A percentile compares a stretch with the other conserved stretches of the same genome.
Conservation (phyloP, 2,329 filamentous ascomycete genomes). For the Cercospora sojina region DNA sequence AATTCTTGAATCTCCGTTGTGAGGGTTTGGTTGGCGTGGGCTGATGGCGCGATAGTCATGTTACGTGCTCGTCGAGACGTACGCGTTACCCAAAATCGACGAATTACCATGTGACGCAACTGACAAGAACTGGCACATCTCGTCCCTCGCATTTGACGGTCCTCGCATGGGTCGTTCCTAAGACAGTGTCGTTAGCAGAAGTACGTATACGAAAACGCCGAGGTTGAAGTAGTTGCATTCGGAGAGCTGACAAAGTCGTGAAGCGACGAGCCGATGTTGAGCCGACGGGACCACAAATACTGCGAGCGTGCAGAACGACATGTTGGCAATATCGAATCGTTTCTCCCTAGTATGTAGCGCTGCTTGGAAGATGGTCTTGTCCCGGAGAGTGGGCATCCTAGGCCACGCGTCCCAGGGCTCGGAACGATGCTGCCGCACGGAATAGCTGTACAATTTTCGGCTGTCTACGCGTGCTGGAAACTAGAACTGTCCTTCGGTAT, state of each 20-base stretch:
- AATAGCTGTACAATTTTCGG: not conserved
- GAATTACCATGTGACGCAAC: not conserved
- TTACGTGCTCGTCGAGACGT: not conserved
- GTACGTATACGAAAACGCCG: not conserved
- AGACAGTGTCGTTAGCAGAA: not conserved
- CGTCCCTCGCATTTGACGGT: not conserved
- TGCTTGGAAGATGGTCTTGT: not conserved
- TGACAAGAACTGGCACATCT: not conserved
- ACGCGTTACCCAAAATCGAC: not conserved
- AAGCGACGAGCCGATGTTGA: not conserved
- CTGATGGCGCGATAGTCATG: not conserved
- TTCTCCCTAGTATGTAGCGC: not conserved
- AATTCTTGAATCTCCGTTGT: not conserved
- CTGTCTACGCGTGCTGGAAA: not conserved
- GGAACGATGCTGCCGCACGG: not conserved
- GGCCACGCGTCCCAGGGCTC: not conserved
- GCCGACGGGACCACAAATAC: not conserved
- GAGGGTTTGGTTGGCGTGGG: not conserved
- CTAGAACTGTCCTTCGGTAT: slow-evolving; percentile 66
- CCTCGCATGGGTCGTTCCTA: not conserved
- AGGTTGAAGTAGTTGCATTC: not conserved
- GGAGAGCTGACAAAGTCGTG: not conserved
- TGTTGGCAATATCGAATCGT: not conserved
- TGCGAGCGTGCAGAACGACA: not conserved
- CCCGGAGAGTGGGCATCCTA: not conserved